Conservation (phyloP, 495 filamentous ascomycete species). For the Tuber indicum region DNA sequence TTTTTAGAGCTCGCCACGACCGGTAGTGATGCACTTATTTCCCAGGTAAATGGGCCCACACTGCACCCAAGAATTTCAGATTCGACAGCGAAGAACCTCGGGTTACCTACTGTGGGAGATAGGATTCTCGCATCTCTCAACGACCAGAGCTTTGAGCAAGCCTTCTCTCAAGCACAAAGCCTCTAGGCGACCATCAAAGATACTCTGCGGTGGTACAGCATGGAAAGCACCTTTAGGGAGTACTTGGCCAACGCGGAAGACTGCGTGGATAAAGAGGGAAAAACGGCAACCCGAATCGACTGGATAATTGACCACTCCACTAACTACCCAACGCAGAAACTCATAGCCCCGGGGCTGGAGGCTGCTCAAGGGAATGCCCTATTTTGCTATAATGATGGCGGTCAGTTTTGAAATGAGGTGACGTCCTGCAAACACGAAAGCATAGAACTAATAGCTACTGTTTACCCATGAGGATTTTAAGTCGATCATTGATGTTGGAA, state of each 20-base stretch:
- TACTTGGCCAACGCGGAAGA: conserved; percentile 49
- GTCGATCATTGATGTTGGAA: conserved; percentile 45
- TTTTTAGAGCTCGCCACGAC: conserved; percentile 31
- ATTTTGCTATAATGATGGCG: conserved; percentile 44
- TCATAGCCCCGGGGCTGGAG: conserved; percentile 39
- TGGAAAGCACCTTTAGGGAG: conserved; percentile 46
- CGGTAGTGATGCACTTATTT: background rate
- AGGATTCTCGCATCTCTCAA: conserved; percentile 33
- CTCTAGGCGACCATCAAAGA: conserved; percentile 43
- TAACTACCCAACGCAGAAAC: conserved; percentile 13
- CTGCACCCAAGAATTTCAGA: conserved; percentile 40
- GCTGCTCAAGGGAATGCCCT: conserved; percentile 44
- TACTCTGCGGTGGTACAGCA: conserved; percentile 44
- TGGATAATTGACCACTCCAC: conserved; percentile 44
- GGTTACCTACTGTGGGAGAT: conserved; percentile 39
- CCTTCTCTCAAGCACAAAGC: conserved; percentile 44
- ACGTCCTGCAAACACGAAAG: background rate
- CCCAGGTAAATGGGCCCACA: background rate
- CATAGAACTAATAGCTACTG: conserved; percentile 10
- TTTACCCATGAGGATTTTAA: conserved; percentile 44
- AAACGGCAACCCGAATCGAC: conserved; percentile 39
- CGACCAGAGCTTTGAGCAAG: conserved; percentile 44
- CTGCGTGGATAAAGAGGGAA: conserved; percentile 10
- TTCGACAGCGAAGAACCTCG: conserved; percentile 30
- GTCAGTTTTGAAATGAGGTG: conserved; percentile 14